phyloP scores from a whole-genome alignment of 768 basidiomycete species.

The Hemileccinum rubropunctum region DNA sequence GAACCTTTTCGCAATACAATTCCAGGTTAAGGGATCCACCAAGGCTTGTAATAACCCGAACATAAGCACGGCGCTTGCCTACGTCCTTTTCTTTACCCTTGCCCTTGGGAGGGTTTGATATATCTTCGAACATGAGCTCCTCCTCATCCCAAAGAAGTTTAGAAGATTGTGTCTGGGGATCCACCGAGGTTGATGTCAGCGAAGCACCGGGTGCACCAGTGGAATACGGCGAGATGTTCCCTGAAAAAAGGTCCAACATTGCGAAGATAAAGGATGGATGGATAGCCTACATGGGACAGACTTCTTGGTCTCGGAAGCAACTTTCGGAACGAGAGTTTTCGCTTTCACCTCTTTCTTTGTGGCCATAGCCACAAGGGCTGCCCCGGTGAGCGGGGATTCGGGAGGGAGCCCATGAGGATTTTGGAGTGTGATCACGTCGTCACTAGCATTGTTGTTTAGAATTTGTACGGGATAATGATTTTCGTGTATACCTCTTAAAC shows the following conservation, averaged over 20 bases:
- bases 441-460: constrained; percentile 38
- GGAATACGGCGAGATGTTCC: constrained; percentile 91
- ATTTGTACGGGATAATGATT: not conserved
- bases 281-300: constrained; percentile 60
- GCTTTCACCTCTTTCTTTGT: constrained; percentile 32
- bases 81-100: constrained; percentile 94
- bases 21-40: constrained; percentile 87
- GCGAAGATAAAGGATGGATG: not conserved
- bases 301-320: constrained; percentile 45
- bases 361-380: constrained; percentile 29
- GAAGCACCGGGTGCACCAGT: constrained; percentile 90
- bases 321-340: constrained; percentile 31
- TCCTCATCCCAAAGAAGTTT: constrained; percentile 98
- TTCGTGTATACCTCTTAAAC: constrained; percentile 67
- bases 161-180: constrained; percentile 63
- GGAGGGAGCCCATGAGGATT: constrained; percentile 80
- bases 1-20: constrained; percentile 84
- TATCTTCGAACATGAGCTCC: constrained; percentile 96
- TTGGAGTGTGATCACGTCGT: constrained; percentile 92
- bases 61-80: constrained; percentile 89
- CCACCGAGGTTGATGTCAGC: constrained; percentile 88
- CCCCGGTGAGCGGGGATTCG: constrained; percentile 42
- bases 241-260: constrained; percentile 35
- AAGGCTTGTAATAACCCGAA: constrained; percentile 90
- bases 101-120: constrained; percentile 74